Evolutionary conservation across 768 basidiomycete species (phyloP).

Genomic region (Mycena albidolilacea): DNA sequence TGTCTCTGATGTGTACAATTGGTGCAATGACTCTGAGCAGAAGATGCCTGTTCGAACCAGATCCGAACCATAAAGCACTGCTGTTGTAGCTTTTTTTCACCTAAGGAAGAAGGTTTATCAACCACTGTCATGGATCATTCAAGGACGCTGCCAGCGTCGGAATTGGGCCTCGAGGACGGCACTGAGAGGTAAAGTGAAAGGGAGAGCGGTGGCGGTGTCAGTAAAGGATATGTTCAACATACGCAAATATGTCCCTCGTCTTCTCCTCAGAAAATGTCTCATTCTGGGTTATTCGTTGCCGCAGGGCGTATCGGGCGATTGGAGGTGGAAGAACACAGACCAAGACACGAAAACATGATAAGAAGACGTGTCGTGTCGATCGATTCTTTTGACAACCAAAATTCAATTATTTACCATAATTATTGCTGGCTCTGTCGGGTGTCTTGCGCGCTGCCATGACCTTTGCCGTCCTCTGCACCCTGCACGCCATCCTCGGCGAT

Average conservation of each 20-base stretch:
- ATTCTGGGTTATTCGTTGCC: conserved; percentile 19
- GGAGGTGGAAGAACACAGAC: background rate
- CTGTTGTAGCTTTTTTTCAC: too few relatives aligned
- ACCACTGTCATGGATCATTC: too few relatives aligned
- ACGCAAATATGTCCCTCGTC: conserved; percentile 15
- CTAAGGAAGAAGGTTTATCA: too few relatives aligned
- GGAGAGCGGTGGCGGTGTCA: too few relatives aligned
- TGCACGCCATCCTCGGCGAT: conserved; percentile 77
- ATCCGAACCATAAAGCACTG: too few relatives aligned
- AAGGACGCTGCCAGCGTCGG: background rate
- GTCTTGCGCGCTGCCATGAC: conserved; percentile 50
- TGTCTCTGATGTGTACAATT: too few relatives aligned
- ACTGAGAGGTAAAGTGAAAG: background rate
- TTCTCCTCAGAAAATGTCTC: background rate
- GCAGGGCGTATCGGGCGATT: background rate
- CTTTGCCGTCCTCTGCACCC: conserved; percentile 73
- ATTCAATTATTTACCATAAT: background rate
- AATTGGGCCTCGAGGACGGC: background rate
- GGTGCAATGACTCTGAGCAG: too few relatives aligned
- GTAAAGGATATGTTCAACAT: conserved; percentile 11
- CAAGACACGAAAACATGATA: background rate
- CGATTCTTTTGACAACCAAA: conserved; percentile 6
- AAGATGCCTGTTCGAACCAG: background rate
- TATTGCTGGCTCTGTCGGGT: background rate
- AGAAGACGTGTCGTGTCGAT: conserved; percentile 31